A percentile compares a stretch with the other conserved stretches of the same genome.
Conservation (phyloP, 179 eudicot species). For the Patellifolia procumbens region DNA sequence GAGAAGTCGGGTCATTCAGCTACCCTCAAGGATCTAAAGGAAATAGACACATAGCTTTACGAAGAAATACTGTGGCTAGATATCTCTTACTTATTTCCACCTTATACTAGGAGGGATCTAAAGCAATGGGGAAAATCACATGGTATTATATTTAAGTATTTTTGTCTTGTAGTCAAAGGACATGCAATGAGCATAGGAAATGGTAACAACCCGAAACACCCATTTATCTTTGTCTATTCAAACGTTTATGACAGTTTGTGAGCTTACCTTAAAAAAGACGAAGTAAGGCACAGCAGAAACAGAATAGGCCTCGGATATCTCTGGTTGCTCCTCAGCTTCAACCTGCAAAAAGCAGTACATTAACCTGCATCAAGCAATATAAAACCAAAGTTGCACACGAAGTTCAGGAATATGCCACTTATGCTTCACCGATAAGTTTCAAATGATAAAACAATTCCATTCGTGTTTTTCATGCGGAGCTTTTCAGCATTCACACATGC, state of each 20-base stretch:
- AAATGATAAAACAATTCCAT: not conserved
- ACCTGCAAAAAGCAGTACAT: slow-evolving; percentile 45
- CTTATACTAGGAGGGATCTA: not conserved
- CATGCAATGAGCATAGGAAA: not conserved
- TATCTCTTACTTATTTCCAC: not conserved
- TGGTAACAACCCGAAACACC: not conserved
- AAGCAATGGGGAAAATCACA: not conserved
- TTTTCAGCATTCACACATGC: not conserved
- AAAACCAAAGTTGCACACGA: not conserved
- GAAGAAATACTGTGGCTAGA: not conserved
- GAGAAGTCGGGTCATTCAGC: not conserved
- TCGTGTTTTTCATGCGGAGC: not conserved
- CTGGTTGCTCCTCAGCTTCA: slow-evolving; percentile 97
- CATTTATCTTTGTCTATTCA: not conserved
- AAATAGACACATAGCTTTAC: not conserved
- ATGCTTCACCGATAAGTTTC: too few species aligned
- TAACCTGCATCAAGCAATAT: not conserved
- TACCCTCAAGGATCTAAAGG: not conserved
- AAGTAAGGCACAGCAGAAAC: slow-evolving; percentile 92
- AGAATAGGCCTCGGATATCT: slow-evolving; percentile 82
- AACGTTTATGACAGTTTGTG: not conserved
- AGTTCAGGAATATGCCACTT: too few species aligned
- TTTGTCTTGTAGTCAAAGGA: not conserved
- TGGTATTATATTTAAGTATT: not conserved
- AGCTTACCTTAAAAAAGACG: slow-evolving; percentile 75